phyloP scores from a whole-genome alignment of 257 asterid genomes.

The Thymus quinquecostatus region DNA sequence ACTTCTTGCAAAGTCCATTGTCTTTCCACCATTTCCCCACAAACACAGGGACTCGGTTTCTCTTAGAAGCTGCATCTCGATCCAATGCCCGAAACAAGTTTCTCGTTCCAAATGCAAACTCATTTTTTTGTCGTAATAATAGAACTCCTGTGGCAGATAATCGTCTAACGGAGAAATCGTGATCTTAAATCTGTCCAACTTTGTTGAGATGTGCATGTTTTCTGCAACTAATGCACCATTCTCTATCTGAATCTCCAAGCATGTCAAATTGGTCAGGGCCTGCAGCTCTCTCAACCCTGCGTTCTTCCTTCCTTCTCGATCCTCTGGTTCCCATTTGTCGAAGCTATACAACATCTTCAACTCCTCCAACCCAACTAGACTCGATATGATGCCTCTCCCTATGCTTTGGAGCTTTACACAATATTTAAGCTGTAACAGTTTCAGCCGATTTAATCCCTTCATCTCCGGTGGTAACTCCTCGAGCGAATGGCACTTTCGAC shows the following conservation, averaged over 20 bases:
- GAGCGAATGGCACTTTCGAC: neutral
- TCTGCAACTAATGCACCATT: neutral
- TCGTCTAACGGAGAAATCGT: too few species aligned
- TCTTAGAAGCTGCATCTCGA: too few species aligned
- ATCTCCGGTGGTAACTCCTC: too few species aligned
- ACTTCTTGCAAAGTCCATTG: too few species aligned
- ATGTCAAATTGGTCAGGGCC: neutral
- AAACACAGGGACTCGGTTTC: too few species aligned
- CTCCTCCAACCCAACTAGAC: conserved; percentile 12
- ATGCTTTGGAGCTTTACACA: neutral
- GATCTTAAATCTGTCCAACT: neutral
- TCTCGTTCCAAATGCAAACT: too few species aligned
- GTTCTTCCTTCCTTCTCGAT: neutral
- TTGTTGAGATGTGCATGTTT: neutral
- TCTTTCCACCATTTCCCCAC: too few species aligned
- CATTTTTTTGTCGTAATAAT: too few species aligned
- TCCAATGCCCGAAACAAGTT: too few species aligned
- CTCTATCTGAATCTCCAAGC: conserved; percentile 4
- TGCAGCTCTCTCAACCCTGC: neutral
- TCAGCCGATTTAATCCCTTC: neutral
- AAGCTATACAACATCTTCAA: neutral
- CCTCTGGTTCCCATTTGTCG: neutral
- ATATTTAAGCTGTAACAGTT: neutral
- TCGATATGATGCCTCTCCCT: conserved; percentile 3
- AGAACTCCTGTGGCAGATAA: too few species aligned